A percentile compares a stretch with the other conserved stretches of the same genome.
Conservation (phyloP, 208 protist genomes). For the Entamoeba invadens region DNA sequence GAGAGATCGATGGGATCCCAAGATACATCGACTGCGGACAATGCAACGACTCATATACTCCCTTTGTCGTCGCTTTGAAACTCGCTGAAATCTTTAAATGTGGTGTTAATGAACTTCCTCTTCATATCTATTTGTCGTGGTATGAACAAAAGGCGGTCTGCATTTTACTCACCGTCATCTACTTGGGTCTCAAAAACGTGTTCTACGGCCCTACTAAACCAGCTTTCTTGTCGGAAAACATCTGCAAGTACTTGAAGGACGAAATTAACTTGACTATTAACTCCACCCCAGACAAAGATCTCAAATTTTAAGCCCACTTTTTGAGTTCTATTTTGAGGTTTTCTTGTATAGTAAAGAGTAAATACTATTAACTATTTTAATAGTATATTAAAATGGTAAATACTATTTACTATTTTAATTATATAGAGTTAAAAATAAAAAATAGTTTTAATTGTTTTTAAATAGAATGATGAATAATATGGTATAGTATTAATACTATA, state of each 20-base stretch:
- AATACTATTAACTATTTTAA: too few relatives aligned
- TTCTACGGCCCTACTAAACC: constrained; percentile 53
- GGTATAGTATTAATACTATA: too few relatives aligned
- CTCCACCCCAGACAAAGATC: not conserved
- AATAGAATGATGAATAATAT: too few relatives aligned
- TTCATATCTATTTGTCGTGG: constrained; percentile 57
- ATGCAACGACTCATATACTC: constrained; percentile 62
- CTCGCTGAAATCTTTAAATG: constrained; percentile 38
- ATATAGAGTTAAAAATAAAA: too few relatives aligned
- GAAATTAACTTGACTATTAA: constrained; percentile 38
- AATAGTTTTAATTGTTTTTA: too few relatives aligned
- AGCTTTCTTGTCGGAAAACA: constrained; percentile 47
- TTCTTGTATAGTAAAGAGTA: too few relatives aligned
- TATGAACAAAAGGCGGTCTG: constrained; percentile 67
- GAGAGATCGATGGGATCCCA: constrained; percentile 47
- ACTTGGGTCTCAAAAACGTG: constrained; percentile 53
- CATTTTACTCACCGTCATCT: constrained; percentile 51
- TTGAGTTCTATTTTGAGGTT: too few relatives aligned
- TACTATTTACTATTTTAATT: too few relatives aligned
- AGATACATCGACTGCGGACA: constrained; percentile 61
- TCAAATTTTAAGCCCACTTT: too few relatives aligned
- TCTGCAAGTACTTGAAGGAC: constrained; percentile 46
- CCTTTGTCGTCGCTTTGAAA: constrained; percentile 47
- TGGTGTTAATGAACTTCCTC: constrained; percentile 36
- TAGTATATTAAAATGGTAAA: too few relatives aligned